A percentile compares a stretch with the other conserved stretches of the same genome.
Evolutionary conservation across 1,284 basidiomycete species (phyloP).

Genomic region (Volvariella surrecta): DNA sequence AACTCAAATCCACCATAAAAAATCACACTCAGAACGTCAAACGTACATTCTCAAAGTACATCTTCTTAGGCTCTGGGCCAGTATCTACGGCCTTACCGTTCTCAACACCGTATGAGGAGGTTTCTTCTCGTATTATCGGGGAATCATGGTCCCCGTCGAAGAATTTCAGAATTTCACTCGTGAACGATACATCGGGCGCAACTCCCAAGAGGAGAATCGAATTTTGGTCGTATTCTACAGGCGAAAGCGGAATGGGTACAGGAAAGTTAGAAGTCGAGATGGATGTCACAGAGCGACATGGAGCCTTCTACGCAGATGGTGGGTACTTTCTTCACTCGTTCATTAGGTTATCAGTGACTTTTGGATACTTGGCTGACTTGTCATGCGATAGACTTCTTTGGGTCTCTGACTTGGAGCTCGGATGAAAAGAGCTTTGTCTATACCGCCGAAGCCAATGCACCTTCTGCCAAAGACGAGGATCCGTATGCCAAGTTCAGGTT

Average conservation of each 20-base stretch:
- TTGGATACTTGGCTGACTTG: too few species aligned
- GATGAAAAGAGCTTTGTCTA: constrained; percentile 46
- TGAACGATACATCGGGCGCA: constrained; percentile 22
- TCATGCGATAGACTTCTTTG: constrained; percentile 32
- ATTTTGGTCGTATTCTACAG: constrained; percentile 33
- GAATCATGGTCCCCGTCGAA: constrained; percentile 37
- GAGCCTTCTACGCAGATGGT: constrained; percentile 59
- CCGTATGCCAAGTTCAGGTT: constrained; percentile 43
- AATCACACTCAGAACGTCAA: constrained; percentile 44
- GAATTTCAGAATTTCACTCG: constrained; percentile 35
- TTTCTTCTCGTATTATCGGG: constrained; percentile 28
- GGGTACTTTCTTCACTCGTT: constrained; percentile 5
- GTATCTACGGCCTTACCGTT: constrained; percentile 8
- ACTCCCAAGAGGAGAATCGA: constrained; percentile 44
- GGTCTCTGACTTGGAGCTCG: constrained; percentile 41
- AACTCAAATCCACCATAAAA: constrained; percentile 32
- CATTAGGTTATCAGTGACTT: neutral
- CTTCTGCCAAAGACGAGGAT: constrained; percentile 23
- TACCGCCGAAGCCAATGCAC: constrained; percentile 41
- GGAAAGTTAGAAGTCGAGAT: constrained; percentile 18
- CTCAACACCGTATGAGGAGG: constrained; percentile 25
- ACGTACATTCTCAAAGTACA: constrained; percentile 32
- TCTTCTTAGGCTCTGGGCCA: constrained; percentile 21
- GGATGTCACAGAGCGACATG: constrained; percentile 54
- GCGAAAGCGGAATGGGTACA: neutral